Percentiles rank a stretch among this genome's conserved stretches.
Evolutionary conservation across 208 protist species (phyloP).

Genomic region (Tritrichomonas foetus): DNA sequence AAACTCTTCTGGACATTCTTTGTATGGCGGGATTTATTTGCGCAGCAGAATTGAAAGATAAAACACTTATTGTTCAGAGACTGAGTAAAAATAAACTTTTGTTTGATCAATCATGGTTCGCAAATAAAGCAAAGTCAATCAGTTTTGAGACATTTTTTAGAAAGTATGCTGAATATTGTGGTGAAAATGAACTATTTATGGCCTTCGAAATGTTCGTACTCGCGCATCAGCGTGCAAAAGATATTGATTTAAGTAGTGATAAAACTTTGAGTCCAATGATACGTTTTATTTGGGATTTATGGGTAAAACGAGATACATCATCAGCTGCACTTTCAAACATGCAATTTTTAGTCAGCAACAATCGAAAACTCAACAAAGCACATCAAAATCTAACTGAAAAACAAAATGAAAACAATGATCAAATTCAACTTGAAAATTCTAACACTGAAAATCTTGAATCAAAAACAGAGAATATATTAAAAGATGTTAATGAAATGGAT

Average conservation of each 20-base stretch:
- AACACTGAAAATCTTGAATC: too few relatives aligned
- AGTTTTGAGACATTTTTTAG: neutral
- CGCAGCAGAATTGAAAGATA: neutral
- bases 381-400: too few relatives aligned
- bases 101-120: neutral
- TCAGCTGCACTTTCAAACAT: neutral
- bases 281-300: slow-evolving; percentile 29
- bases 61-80: neutral
- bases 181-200: neutral
- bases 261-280: neutral
- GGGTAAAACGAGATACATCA: neutral
- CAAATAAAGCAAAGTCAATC: neutral
- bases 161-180: neutral
- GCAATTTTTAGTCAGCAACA: neutral
- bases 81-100: slow-evolving; percentile 10
- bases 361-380: too few relatives aligned
- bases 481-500: neutral
- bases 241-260: neutral
- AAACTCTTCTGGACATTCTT: neutral
- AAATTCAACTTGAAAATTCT: too few relatives aligned
- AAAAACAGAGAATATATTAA: too few relatives aligned
- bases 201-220: slow-evolving; percentile 15
- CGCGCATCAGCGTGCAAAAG: neutral
- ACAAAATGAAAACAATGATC: too few relatives aligned
- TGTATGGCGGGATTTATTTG: neutral